These are phyloP conservation scores for Acrodontium crateriforme DNA, from an alignment of 2,329 filamentous ascomycete genomes.

Conservation along the genomic window DNA sequence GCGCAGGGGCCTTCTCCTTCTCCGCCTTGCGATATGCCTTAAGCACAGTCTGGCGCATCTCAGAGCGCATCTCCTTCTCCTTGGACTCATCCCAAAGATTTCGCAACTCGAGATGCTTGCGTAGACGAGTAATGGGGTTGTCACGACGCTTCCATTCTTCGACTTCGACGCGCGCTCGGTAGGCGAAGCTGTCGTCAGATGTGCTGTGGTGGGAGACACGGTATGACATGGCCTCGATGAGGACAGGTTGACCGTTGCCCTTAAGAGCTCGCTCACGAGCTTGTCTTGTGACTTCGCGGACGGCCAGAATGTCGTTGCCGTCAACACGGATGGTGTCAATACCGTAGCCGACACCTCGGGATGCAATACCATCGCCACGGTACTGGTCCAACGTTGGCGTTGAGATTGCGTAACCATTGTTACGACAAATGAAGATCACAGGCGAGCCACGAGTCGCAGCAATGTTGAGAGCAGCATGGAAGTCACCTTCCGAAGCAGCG, in stretches of 20 bases:
- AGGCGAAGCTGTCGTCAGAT: conserved; percentile 91
- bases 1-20: conserved; percentile 62
- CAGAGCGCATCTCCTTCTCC: conserved; percentile 58
- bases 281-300: conserved; percentile 62
- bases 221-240: conserved; percentile 95
- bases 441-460: conserved; percentile 80
- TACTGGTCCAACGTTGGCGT: conserved; percentile 86
- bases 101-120: conserved; percentile 81
- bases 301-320: conserved; percentile 88
- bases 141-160: conserved; percentile 87
- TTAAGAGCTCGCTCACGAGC: conserved; percentile 67
- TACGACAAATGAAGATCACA: conserved; percentile 78
- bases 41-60: conserved; percentile 59
- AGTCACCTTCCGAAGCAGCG: conserved; percentile 80
- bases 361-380: conserved; percentile 79
- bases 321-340: conserved; percentile 87
- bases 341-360: conserved; percentile 76
- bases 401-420: conserved; percentile 85
- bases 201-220: conserved; percentile 97
- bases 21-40: conserved; percentile 75
- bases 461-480: conserved; percentile 82
- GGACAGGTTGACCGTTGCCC: conserved; percentile 65
- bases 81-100: conserved; percentile 73
- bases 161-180: conserved; percentile 83
- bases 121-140: conserved; percentile 70